Base-by-base conservation (phyloP, 805 yeast species). In the Wickerhamiella spandovensis region DNA sequence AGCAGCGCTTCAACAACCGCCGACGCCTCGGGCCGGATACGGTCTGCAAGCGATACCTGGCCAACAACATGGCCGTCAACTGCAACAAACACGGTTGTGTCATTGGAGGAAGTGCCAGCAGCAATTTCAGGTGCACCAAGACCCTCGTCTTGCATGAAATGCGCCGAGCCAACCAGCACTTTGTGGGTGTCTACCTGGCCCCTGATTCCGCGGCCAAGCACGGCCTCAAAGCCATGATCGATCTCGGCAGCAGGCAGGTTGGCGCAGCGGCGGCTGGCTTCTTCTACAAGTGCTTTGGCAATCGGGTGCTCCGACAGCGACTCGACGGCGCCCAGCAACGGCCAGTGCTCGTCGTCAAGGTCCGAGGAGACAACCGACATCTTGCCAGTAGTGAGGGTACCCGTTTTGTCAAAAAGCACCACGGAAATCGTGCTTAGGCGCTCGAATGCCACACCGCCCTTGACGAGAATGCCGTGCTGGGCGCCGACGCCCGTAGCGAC, bases 401-500 rank as follows among this genome's bases (percentile, higher is more conserved):
- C 98, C 0, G 99, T 92, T 66, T 92, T 92, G 67, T 92, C 98
- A 64, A 92, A 90, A 28, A 92, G 71, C 24, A 87, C 77, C 12
- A 77, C 73, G 54, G 79, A 75, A 39, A 86, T 71, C 18, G 73
- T 67, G 58, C 77, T 77, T 7, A 92, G 81, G 51, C 69, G 73
- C 61, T 92, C 97, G 54, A 92, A 73, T 15, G 84, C 77, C 48
- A 83, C 95, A 21, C 97, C 98, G 46, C 97, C 95, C 65, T 90
- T 92, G 59, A 92, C 84, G 49, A 92, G 70, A 5, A 92, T 83
- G 18, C 98, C 97, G 64, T 86, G 73, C 13, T 76, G 66, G 0
- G 98, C 97, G 41, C 95, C 97, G 21, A 87, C 82, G 41, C 98
- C 98, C 1, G 97, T 90, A 8, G 97, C 98, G 1, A 92, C 98